Percentiles rank a stretch among this genome's conserved stretches.
Evolutionary conservation across 495 filamentous ascomycete species (phyloP).

Genomic region (Alectoria sarmentosa): DNA sequence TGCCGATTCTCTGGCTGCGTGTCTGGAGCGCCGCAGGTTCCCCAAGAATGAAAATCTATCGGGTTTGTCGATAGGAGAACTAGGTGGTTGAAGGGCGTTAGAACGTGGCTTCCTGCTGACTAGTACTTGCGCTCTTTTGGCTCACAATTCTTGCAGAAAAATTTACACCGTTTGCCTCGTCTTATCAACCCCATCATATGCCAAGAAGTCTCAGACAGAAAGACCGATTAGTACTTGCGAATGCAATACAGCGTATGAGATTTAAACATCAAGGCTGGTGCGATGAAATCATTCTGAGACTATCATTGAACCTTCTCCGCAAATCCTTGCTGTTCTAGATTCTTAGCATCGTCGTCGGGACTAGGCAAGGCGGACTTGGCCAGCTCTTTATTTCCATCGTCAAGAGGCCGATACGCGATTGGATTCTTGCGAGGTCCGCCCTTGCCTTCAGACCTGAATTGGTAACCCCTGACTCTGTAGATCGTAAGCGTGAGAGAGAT

Average conservation of each 20-base stretch:
- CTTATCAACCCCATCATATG: background rate
- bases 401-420: constrained; percentile 52
- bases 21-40: background rate
- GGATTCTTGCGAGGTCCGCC: constrained; percentile 60
- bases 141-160: background rate
- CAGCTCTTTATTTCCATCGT: constrained; percentile 44
- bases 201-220: background rate
- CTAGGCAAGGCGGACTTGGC: constrained; percentile 43
- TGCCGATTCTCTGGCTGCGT: background rate
- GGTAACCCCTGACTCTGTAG: constrained; percentile 69
- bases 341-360: constrained; percentile 42
- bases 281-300: background rate
- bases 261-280: background rate
- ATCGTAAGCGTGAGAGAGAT: background rate
- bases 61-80: background rate
- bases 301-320: constrained; percentile 40
- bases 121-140: background rate
- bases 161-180: background rate
- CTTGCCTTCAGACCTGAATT: constrained; percentile 62
- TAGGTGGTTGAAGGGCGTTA: background rate
- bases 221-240: background rate
- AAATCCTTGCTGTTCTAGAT: constrained; percentile 55
- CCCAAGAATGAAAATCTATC: background rate
- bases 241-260: background rate
- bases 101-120: background rate